Evolutionary conservation across 2,329 filamentous ascomycete species (phyloP).

Genomic region (Aureobasidium sp.): DNA sequence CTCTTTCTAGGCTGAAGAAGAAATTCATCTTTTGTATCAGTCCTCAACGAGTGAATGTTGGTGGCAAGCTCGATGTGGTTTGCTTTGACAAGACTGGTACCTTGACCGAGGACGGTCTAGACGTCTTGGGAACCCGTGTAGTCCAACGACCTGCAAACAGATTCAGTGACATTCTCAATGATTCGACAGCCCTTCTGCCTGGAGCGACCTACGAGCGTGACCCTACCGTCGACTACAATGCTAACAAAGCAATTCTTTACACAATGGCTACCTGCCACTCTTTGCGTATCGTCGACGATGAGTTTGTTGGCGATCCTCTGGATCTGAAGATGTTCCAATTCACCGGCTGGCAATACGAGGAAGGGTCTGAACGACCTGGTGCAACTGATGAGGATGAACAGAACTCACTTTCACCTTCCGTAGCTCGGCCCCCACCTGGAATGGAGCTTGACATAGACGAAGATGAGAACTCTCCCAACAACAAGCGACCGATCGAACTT

Average conservation of each 20-base stretch:
- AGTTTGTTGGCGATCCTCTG: slow-evolving; percentile 85
- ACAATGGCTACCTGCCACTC: slow-evolving; percentile 98
- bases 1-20: slow-evolving; percentile 73
- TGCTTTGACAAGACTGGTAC: slow-evolving; percentile 99
- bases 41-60: slow-evolving; percentile 92
- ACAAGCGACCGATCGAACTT: slow-evolving; percentile 62
- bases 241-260: slow-evolving; percentile 68
- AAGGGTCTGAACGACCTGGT: slow-evolving; percentile 61
- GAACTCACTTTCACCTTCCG: slow-evolving; percentile 71
- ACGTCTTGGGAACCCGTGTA: slow-evolving; percentile 81
- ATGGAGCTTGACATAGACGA: slow-evolving; percentile 53
- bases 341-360: slow-evolving; percentile 85
- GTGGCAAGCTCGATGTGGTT: slow-evolving; percentile 89
- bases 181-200: slow-evolving; percentile 54
- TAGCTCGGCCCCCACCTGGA: slow-evolving; percentile 69
- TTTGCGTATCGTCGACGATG: slow-evolving; percentile 74
- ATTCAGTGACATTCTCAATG: slow-evolving; percentile 70
- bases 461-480: slow-evolving; percentile 35
- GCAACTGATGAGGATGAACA: slow-evolving; percentile 68
- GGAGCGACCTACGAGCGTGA: slow-evolving; percentile 50
- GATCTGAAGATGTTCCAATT: slow-evolving; percentile 99
- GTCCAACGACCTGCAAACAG: slow-evolving; percentile 56
- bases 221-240: slow-evolving; percentile 52
- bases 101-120: slow-evolving; percentile 88
- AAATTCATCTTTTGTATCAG: slow-evolving; percentile 97